Conservation (phyloP, 495 filamentous ascomycete species). For the Podospora conica region DNA sequence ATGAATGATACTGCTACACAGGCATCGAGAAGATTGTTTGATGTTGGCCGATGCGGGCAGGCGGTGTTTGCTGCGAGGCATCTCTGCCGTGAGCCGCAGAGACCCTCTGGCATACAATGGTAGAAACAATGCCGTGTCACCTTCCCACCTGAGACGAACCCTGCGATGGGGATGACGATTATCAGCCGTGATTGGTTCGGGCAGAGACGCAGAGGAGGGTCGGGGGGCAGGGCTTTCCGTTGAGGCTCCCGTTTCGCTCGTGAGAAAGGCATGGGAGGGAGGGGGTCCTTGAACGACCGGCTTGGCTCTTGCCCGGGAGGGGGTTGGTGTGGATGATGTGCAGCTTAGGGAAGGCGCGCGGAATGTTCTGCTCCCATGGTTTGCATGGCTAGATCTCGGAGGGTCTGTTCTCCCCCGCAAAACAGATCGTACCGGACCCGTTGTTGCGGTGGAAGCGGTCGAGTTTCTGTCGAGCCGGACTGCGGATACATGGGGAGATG, state of each 20-base stretch:
- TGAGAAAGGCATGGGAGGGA: too few relatives aligned
- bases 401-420: background rate
- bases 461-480: background rate
- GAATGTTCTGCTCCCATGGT: background rate
- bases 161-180: background rate
- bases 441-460: background rate
- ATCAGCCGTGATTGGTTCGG: background rate
- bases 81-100: background rate
- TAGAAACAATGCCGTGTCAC: background rate
- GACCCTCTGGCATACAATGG: background rate
- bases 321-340: background rate
- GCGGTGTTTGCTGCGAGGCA: too few relatives aligned
- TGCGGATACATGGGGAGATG: background rate
- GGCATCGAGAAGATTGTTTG: background rate
- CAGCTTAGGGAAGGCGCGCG: background rate
- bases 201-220: background rate
- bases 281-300: too few relatives aligned
- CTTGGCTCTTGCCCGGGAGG: too few relatives aligned
- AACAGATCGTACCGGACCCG: background rate
- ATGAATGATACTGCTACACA: background rate
- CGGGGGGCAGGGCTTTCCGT: too few relatives aligned
- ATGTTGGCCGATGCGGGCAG: too few relatives aligned
- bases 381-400: background rate
- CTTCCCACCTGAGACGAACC: background rate
- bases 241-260: too few relatives aligned